Conservation (phyloP, 1,284 basidiomycete species). For the Trametes hirsuta region DNA sequence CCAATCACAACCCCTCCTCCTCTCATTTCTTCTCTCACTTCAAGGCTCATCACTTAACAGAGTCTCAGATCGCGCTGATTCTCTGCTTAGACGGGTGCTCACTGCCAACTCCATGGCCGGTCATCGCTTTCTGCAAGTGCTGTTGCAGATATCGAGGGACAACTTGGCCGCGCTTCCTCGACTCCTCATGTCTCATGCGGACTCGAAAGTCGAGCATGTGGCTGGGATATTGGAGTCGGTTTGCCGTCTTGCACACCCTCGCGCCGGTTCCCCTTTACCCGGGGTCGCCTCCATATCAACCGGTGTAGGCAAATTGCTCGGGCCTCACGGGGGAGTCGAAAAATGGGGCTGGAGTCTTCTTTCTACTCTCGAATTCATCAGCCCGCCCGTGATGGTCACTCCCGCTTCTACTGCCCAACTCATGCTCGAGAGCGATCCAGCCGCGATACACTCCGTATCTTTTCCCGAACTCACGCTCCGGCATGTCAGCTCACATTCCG, state of each 20-base stretch:
- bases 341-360: constrained; percentile 88
- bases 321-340: constrained; percentile 82
- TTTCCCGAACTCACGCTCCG: constrained; percentile 68
- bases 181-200: constrained; percentile 68
- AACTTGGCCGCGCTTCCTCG: constrained; percentile 78
- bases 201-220: constrained; percentile 70
- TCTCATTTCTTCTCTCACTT: constrained; percentile 71
- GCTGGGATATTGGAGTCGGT: constrained; percentile 72
- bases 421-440: constrained; percentile 57
- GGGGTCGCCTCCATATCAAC: constrained; percentile 47
- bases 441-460: constrained; percentile 38
- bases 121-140: constrained; percentile 52
- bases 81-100: constrained; percentile 52
- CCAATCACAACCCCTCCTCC: constrained; percentile 63
- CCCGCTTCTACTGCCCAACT: constrained; percentile 52
- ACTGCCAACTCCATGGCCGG: constrained; percentile 42
- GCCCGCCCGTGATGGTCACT: constrained; percentile 54
- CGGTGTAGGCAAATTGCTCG: constrained; percentile 72
- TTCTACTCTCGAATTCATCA: constrained; percentile 71
- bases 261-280: constrained; percentile 23
- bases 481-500: constrained; percentile 60
- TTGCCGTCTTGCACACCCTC: constrained; percentile 48
- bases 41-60: constrained; percentile 56
- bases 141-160: constrained; percentile 60
- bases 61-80: constrained; percentile 55